These are phyloP conservation scores for Kwoniella mangroviensis DNA, from an alignment of 768 basidiomycete species.

Conservation along the genomic window DNA sequence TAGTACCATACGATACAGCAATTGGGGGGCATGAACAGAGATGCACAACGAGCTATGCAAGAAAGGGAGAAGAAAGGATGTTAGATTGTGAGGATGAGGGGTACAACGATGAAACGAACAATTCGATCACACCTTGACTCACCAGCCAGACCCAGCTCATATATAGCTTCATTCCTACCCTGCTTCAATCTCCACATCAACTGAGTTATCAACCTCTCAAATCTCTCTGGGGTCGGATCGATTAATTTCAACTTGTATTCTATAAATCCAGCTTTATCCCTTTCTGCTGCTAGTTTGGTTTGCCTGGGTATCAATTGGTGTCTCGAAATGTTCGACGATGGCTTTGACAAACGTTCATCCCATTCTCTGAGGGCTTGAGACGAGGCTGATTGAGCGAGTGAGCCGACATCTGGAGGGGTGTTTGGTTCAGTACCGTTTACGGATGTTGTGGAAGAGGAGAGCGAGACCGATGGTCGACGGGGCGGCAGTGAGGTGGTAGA, in stretches of 20 bases:
- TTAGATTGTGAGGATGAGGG: not conserved
- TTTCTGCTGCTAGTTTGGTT: conserved; percentile 50
- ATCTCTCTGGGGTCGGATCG: conserved; percentile 65
- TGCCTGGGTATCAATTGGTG: conserved; percentile 34
- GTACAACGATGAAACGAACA: not conserved
- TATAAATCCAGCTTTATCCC: conserved; percentile 71
- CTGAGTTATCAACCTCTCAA: conserved; percentile 77
- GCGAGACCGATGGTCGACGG: conserved; percentile 6
- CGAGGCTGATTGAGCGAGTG: conserved; percentile 6
- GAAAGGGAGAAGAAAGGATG: no score
- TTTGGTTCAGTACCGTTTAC: not conserved
- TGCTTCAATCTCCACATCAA: conserved; percentile 92
- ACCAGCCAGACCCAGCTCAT: conserved; percentile 72
- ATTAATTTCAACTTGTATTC: conserved; percentile 94
- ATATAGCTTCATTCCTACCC: conserved; percentile 81
- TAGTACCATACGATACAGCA: not conserved
- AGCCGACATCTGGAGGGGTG: not conserved
- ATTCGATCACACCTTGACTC: conserved; percentile 16
- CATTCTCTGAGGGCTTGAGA: conserved; percentile 42
- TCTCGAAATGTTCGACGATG: conserved; percentile 25
- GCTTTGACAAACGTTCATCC: conserved; percentile 33
- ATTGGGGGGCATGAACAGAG: no score
- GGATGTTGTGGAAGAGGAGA: conserved; percentile 18
- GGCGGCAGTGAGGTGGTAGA: conserved; percentile 40
- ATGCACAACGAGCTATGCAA: no score